Conservation (phyloP, 306 rosid species). For the Albizia julibrissin region DNA sequence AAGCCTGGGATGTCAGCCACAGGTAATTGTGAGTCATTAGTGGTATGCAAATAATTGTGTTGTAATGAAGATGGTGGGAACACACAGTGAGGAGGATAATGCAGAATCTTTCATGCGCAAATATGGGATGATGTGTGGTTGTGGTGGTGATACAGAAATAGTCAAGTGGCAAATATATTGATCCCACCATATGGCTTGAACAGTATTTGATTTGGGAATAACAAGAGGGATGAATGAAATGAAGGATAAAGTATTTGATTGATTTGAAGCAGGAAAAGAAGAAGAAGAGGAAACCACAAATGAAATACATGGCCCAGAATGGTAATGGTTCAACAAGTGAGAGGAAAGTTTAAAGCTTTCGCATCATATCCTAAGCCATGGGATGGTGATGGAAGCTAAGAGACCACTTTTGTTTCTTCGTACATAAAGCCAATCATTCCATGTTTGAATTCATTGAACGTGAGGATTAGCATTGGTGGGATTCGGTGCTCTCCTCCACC, state of each 20-base stretch:
- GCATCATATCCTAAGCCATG: not conserved
- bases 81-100: not conserved
- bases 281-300: not conserved
- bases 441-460: not conserved
- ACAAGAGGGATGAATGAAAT: not conserved
- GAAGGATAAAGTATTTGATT: constrained; percentile 3
- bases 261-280: not conserved
- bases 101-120: not conserved
- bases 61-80: not conserved
- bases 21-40: constrained; percentile 2
- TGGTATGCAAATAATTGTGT: constrained; percentile 26
- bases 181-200: not conserved
- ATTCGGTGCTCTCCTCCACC: not conserved
- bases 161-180: not conserved
- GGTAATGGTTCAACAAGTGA: constrained; percentile 9
- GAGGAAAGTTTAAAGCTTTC: not conserved
- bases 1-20: not conserved
- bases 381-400: not conserved
- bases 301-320: not conserved
- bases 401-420: not conserved
- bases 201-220: not conserved
- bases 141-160: not conserved
- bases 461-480: not conserved
- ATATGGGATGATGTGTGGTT: not conserved
- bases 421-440: not conserved